Percentiles rank a stretch among this genome's conserved stretches.
Evolutionary conservation across 140 eudicot species (phyloP).

Genomic region (Anethum foeniculum): DNA sequence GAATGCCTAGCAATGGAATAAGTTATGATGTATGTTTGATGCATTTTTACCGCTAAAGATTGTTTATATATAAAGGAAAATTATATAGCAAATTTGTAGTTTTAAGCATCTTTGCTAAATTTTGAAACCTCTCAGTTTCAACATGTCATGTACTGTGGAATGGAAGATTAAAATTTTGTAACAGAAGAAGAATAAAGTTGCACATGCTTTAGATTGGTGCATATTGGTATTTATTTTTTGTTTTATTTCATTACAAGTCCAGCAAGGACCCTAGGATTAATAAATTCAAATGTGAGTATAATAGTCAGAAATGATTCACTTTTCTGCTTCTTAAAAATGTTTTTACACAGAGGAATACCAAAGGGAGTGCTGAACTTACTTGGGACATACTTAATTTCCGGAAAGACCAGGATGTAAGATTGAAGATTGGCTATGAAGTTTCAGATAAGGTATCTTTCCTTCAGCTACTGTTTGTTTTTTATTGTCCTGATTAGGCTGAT

Average conservation of each 20-base stretch:
- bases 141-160: not conserved
- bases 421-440: slow-evolving; percentile 80
- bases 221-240: not conserved
- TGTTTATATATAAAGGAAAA: not conserved
- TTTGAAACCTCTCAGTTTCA: not conserved
- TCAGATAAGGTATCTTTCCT: slow-evolving; percentile 53
- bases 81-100: not conserved
- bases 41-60: not conserved
- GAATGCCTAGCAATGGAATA: not conserved
- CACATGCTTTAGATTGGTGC: not conserved
- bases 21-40: not conserved
- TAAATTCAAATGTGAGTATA: not conserved
- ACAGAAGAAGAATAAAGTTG: not conserved
- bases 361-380: slow-evolving; percentile 73
- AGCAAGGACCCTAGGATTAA: not conserved
- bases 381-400: slow-evolving; percentile 69
- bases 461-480: not conserved
- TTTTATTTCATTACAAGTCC: not conserved
- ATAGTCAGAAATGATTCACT: not conserved
- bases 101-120: not conserved
- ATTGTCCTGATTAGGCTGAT: not conserved
- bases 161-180: not conserved
- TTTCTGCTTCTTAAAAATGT: not conserved
- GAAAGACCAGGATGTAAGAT: slow-evolving; percentile 70
- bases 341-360: slow-evolving; percentile 42